Conservation (phyloP, 805 yeast genomes). For the Teunomyces pallodes region DNA sequence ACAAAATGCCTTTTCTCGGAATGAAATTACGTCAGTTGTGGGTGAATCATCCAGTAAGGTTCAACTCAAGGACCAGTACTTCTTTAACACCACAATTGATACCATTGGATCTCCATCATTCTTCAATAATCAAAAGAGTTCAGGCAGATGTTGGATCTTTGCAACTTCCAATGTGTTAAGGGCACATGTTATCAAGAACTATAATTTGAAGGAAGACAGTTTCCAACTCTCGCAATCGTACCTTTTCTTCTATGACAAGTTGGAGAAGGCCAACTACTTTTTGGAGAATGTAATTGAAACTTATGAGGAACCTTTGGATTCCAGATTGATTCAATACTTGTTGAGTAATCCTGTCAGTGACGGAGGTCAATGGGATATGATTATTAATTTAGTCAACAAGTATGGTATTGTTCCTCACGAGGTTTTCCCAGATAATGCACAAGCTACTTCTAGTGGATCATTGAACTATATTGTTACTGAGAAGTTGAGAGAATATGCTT, state of each 20-base stretch:
- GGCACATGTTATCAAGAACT: conserved; percentile 55
- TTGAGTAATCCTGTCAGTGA: conserved; percentile 68
- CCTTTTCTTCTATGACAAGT: conserved; percentile 79
- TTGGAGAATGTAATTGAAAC: conserved; percentile 75
- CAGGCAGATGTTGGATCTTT: conserved; percentile 89
- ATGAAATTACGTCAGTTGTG: conserved; percentile 43
- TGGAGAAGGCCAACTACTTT: conserved; percentile 80
- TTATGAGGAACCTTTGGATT: conserved; percentile 60
- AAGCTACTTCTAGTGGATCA: conserved; percentile 49
- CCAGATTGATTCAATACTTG: conserved; percentile 66
- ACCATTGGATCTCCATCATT: conserved; percentile 35
- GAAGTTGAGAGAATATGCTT: conserved; percentile 76
- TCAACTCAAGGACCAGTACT: conserved; percentile 25
- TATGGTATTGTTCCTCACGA: conserved; percentile 80
- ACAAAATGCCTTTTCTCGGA: conserved; percentile 52
- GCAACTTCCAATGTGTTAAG: conserved; percentile 78
- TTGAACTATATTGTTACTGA: conserved; percentile 65
- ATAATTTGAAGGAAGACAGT: conserved; percentile 50
- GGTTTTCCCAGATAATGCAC: conserved; percentile 66
- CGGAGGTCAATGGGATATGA: conserved; percentile 90
- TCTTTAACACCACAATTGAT: conserved; percentile 37
- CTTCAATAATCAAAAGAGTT: conserved; percentile 58
- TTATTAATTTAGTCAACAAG: conserved; percentile 70
- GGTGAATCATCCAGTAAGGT: conserved; percentile 27
- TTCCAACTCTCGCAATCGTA: conserved; percentile 78